Evolutionary conservation across 148 eudicot genomes (phyloP), one percentile per base, ranked within the genome.

Genomic region (Rheum nobile): DNA sequence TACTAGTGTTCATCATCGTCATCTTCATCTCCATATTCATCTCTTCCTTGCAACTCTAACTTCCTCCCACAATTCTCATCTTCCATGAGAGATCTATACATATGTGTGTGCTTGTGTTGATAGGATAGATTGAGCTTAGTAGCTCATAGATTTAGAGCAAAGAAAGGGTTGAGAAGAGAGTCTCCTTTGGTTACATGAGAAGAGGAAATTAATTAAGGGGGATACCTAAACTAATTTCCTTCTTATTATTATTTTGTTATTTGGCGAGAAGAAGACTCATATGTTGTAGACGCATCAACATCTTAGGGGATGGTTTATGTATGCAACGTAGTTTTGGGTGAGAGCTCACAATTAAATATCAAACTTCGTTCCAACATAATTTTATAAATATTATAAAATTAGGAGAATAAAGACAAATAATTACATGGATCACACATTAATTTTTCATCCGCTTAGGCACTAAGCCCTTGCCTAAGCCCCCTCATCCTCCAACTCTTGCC

Each of bases 1-100:
- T n/a, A n/a, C n/a, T n/a, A n/a, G n/a, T n/a, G n/a, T n/a, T 39
- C 76, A 34, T 47, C 74, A 26, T 50, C 59, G 8, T 71, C 52
- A 17, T 63, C 81, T 35, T 77, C 79, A 12, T 32, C 50, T 71
- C n/a, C n/a, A n/a, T n/a, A n/a, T n/a, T n/a, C 73, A 39, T 71
- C 73, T 38, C 29, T 71, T 1, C 31, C 48, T 39, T 38, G 70
- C 70, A 65, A 31, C 70, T 65, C 70, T 65, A 50, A 50, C 22
- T 32, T 65, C 70, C 41, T 65, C 21, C 32, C 70, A 65, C 22
- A 17, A 65, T 32, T 29, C 39, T 65, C 70, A 1, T 65, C 70
- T 65, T 65, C 70, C 70, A 65, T 65, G 70, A 65, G 6, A 2
- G 70, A 65, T 65, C 70, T 65, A 65, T 50, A 24, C 67, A 26